Evolutionary conservation across 2,329 filamentous ascomycete genomes (phyloP).

Genomic region (Neofusicoccum cordaticola): DNA sequence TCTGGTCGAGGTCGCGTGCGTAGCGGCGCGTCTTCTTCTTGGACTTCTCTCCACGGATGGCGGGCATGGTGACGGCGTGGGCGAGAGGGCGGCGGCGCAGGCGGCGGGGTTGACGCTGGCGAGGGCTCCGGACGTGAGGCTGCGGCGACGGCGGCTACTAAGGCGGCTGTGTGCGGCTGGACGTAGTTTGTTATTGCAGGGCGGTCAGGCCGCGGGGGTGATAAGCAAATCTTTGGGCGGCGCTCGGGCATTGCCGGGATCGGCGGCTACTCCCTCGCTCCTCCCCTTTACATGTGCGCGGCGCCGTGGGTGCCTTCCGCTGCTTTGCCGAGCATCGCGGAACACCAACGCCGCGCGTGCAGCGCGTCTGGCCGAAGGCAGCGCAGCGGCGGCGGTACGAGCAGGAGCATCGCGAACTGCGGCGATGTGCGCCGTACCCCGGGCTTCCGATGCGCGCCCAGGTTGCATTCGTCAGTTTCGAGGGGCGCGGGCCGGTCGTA

Average conservation of each 20-base stretch:
- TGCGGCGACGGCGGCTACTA: slow-evolving; percentile 22
- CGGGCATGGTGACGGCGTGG: slow-evolving; percentile 41
- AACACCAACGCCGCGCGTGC: background rate
- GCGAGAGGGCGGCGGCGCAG: background rate
- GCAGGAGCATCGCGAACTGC: background rate
- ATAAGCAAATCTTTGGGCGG: background rate
- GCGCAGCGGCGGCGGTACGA: background rate
- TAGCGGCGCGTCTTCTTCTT: slow-evolving; percentile 49
- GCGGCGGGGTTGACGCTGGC: slow-evolving; percentile 22
- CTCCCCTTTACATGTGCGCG: background rate
- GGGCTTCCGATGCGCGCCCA: slow-evolving; percentile 3
- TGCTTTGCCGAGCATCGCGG: background rate
- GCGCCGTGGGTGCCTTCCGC: too few species aligned
- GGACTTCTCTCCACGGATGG: slow-evolving; percentile 48
- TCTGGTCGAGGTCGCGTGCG: slow-evolving; percentile 84
- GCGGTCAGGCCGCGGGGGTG: background rate
- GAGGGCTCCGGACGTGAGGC: background rate
- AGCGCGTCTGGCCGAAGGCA: background rate
- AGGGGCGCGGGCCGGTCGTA: slow-evolving; percentile 4
- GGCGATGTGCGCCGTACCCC: slow-evolving; percentile 4
- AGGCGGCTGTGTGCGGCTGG: slow-evolving; percentile 23
- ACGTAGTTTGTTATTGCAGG: slow-evolving; percentile 11
- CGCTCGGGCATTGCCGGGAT: slow-evolving; percentile 1
- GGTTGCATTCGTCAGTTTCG: background rate
- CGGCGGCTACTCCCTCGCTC: background rate